Percentiles rank a stretch among this genome's conserved stretches.
phyloP scores from a whole-genome alignment of 306 rosid species.

The Fagus crenata region DNA sequence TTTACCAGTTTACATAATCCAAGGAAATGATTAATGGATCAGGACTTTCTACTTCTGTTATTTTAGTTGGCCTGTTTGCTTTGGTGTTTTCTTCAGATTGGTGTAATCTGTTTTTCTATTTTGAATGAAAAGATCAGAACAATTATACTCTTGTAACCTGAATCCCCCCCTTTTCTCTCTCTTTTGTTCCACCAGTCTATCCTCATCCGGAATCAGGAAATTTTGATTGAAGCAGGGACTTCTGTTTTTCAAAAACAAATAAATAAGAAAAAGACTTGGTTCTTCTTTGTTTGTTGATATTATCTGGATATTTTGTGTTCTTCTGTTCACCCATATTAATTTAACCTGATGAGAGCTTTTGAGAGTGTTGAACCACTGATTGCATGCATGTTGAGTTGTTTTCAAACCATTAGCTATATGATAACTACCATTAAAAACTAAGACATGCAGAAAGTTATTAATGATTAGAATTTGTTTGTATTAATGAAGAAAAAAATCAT shows the following conservation, averaged over 20 bases:
- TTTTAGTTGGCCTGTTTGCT: neutral
- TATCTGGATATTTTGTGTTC: neutral
- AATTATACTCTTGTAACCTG: neutral
- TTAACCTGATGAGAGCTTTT: neutral
- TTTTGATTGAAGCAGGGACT: neutral
- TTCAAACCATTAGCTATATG: neutral
- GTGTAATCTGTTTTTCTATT: neutral
- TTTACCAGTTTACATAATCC: neutral
- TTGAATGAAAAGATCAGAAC: neutral
- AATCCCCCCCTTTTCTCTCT: neutral
- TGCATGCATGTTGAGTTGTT: neutral
- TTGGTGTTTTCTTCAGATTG: neutral
- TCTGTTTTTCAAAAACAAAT: neutral
- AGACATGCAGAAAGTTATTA: too few species aligned
- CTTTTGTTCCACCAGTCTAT: neutral
- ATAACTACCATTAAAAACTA: too few species aligned
- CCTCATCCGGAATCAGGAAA: neutral
- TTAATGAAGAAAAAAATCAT: too few species aligned
- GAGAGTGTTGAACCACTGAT: neutral
- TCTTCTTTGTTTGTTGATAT: neutral
- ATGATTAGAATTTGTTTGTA: too few species aligned
- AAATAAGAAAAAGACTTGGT: neutral
- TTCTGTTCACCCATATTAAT: neutral
- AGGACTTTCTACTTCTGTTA: neutral
- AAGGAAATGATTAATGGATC: neutral